Evolutionary conservation across 495 filamentous ascomycete species (phyloP), one percentile per base, ranked within the genome.

Genomic region (Astrothelium macrocarpum): DNA sequence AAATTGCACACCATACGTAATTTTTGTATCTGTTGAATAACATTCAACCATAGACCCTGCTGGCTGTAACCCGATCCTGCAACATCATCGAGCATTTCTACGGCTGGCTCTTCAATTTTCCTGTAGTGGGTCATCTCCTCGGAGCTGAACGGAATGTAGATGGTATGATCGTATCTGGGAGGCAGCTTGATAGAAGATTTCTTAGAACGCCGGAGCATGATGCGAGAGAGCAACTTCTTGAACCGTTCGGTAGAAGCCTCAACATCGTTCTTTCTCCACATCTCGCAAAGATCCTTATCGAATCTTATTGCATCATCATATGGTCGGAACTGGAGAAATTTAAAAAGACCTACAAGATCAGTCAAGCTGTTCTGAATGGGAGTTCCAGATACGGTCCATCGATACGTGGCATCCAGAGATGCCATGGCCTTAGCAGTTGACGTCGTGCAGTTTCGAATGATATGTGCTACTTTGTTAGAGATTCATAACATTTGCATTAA

Each of bases 341-440:
- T 74, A 1, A 80, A 66, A 3, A 78, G 66, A 0, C 69, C 65
- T 5, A 69, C 69, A 12, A 80, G 64, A 42, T 80, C 78, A 2
- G 59, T 63, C 0, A 80, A 68, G 1, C 68, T 67, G 45, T 80
- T 80, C 59, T 80, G 78, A 1, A 80, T 76, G 0, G 78, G 78
- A 0, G 78, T 80, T 0, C 74, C 78, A 0, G 74, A 79, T 0
- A 79, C 73, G 10, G 74, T 76, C 78, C 78, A 81, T 2, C 78
- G 69, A 12, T 66, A 65, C 2, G 62, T 66, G 0, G 76, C 64
- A 2, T 71, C 32, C 9, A 81, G 69, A 3, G 68, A 68, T 59
- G 71, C 78, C 0, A 72, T 56, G 9, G 78, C 76, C 20, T 64
- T 62, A 4, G 77, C 66, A 64, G 74, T 74, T 39, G 59, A 61